Evolutionary conservation across 805 yeast genomes (phyloP).

Genomic region (Wickerhamomyces rabaulensis): DNA sequence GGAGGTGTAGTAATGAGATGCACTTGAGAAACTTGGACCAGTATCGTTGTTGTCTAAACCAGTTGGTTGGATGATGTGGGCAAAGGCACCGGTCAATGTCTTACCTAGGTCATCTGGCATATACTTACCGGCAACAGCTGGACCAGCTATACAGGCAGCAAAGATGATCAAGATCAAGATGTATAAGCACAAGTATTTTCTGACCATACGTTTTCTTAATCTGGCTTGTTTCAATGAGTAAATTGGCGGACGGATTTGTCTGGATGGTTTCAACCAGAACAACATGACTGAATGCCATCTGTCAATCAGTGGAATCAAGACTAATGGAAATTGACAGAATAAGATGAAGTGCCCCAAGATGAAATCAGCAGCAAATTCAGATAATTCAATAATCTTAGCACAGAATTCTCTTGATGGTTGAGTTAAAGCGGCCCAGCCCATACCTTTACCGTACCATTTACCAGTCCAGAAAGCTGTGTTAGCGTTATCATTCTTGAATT

Average conservation of each 20-base stretch:
- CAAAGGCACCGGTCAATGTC: constrained; percentile 33
- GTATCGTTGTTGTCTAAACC: constrained; percentile 80
- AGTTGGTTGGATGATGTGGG: constrained; percentile 89
- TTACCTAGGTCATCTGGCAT: constrained; percentile 32
- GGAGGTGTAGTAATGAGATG: constrained; percentile 35
- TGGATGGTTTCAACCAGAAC: constrained; percentile 97
- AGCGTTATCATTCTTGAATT: constrained; percentile 90
- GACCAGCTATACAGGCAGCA: constrained; percentile 77
- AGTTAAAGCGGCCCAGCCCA: constrained; percentile 91
- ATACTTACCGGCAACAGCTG: constrained; percentile 75
- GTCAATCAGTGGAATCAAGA: constrained; percentile 83
- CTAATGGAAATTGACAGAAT: constrained; percentile 83
- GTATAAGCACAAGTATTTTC: constrained; percentile 83
- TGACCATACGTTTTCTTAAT: constrained; percentile 95
- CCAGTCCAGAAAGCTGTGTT: constrained; percentile 99
- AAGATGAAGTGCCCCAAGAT: constrained; percentile 84
- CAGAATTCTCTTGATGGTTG: constrained; percentile 94
- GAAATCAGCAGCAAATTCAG: constrained; percentile 96
- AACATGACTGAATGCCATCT: constrained; percentile 97
- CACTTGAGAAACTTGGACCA: constrained; percentile 38
- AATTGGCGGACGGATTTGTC: constrained; percentile 97
- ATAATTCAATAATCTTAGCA: constrained; percentile 90
- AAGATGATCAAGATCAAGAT: constrained; percentile 64
- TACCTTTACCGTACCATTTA: constrained; percentile 94
- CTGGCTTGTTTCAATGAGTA: constrained; percentile 94